Conservation (phyloP, 2,329 filamentous ascomycete genomes). For the Penicillium sumatraense region DNA sequence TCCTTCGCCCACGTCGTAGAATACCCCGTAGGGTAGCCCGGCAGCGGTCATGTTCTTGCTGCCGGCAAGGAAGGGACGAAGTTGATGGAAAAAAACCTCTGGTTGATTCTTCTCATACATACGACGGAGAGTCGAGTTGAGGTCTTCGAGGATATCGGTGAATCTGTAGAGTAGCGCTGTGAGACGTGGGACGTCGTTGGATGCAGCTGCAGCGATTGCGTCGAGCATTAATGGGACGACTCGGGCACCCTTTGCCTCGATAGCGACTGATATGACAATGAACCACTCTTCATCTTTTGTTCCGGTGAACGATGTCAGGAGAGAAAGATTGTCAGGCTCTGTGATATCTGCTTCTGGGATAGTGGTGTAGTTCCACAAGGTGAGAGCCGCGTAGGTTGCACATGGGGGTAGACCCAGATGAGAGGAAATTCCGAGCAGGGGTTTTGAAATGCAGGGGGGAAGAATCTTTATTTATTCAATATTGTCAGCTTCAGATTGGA, state of each 20-base stretch:
- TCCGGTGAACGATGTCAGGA: slow-evolving; percentile 42
- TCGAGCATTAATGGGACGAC: slow-evolving; percentile 52
- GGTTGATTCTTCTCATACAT: slow-evolving; percentile 58
- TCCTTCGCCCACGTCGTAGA: slow-evolving; percentile 56
- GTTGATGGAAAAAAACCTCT: slow-evolving; percentile 55
- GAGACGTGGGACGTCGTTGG: slow-evolving; percentile 43
- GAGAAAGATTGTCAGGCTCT: slow-evolving; percentile 41
- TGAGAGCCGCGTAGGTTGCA: slow-evolving; percentile 49
- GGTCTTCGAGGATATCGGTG: slow-evolving; percentile 46
- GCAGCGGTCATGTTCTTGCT: slow-evolving; percentile 59
- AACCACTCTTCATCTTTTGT: slow-evolving; percentile 53
- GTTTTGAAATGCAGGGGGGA: slow-evolving; percentile 41
- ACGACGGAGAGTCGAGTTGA: slow-evolving; percentile 49
- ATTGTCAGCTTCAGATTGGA: neutral
- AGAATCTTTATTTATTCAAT: too few relatives aligned
- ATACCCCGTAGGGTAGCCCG: slow-evolving; percentile 56
- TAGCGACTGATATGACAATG: slow-evolving; percentile 57
- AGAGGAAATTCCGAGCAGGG: slow-evolving; percentile 42
- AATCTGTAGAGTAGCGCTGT: slow-evolving; percentile 47
- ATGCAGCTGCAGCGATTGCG: slow-evolving; percentile 51
- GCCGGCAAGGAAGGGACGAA: slow-evolving; percentile 58
- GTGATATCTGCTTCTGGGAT: slow-evolving; percentile 34
- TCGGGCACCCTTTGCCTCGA: slow-evolving; percentile 56
- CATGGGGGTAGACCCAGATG: slow-evolving; percentile 45
- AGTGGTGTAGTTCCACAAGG: slow-evolving; percentile 45